Base-by-base conservation (phyloP, 306 rosid genomes). In the Prunus campanulata region DNA sequence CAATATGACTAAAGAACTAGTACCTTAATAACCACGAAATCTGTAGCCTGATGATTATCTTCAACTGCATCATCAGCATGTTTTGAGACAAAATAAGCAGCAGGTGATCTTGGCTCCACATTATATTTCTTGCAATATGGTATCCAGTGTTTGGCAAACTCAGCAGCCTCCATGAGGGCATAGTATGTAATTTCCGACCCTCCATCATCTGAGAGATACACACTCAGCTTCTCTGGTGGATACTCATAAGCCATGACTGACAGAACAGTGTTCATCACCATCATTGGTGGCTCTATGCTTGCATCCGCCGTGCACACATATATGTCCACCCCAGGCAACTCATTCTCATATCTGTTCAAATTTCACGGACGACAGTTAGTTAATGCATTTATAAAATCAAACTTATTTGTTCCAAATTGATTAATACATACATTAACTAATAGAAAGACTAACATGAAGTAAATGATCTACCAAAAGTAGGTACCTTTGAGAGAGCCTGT, bases 401-500 rank as follows among this genome's bases (percentile, higher is more conserved):
- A 35, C 42, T 35, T 35, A 35, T 6, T 1, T 35, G 42, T 35
- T 35, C 42, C 42, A 35, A 35, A 35, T 35, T 35, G 42, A 35
- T 35, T 35, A 35, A 5, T 5, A 35, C 42, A 1, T 35, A 35
- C 42, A 35, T 35, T 35, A 35, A 35, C 42, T 35, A 6, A 35
- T 35, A 35, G 42, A 35, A 35, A 35, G 8, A 35, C 42, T 5
- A 35, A 35, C 42, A 35, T 35, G 42, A 35, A 29, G 30, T 3
- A 29, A 29, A 29, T 29, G 30, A 29, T 29, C 30, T 29, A 35
- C 42, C 7, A 1, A 35, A 35, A 35, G 42, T 35, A 35, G 8
- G 42, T 54, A 90, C 97, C 93, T 88, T 66, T 84, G 80, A 22
- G 88, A 80, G 77, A 92, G 95, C 12, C 76, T 80, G 14, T 84